Percentiles rank a stretch among this genome's conserved stretches.
phyloP scores from a whole-genome alignment of 257 asterid genomes.

The Solanum sejunctum region DNA sequence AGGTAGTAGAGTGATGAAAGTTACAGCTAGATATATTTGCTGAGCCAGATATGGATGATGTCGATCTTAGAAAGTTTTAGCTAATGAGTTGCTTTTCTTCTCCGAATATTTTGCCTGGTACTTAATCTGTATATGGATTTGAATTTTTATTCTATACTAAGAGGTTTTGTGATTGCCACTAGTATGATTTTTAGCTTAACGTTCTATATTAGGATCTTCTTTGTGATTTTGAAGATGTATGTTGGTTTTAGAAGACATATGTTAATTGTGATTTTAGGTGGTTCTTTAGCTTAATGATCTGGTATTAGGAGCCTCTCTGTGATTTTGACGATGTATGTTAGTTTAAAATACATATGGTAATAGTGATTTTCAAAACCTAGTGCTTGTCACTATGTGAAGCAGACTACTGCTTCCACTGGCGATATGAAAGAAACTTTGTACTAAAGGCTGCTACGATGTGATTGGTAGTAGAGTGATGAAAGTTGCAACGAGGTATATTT shows the following conservation, averaged over 20 bases:
- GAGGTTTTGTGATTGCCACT: background rate
- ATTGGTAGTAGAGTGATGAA: slow-evolving; percentile 87
- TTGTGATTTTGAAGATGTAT: background rate
- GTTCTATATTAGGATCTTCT: background rate
- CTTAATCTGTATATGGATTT: background rate
- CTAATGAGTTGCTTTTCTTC: background rate
- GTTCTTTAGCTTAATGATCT: background rate
- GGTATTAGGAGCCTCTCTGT: background rate
- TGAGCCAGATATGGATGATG: slow-evolving; percentile 44
- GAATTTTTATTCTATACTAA: background rate
- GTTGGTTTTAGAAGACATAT: background rate
- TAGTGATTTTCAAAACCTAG: background rate
- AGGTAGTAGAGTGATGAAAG: slow-evolving; percentile 80
- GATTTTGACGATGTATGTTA: background rate
- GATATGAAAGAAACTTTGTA: slow-evolving; percentile 77
- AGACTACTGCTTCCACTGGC: slow-evolving; percentile 26
- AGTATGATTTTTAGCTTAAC: background rate
- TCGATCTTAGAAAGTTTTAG: background rate
- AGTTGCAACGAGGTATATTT: slow-evolving; percentile 26
- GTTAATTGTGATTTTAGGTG: background rate
- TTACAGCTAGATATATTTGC: slow-evolving; percentile 32
- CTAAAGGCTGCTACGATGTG: slow-evolving; percentile 69
- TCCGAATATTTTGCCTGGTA: background rate
- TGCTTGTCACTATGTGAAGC: background rate
- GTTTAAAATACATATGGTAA: background rate